phyloP scores from a whole-genome alignment of 2,329 filamentous ascomycete species.

The Diaporthe eres region DNA sequence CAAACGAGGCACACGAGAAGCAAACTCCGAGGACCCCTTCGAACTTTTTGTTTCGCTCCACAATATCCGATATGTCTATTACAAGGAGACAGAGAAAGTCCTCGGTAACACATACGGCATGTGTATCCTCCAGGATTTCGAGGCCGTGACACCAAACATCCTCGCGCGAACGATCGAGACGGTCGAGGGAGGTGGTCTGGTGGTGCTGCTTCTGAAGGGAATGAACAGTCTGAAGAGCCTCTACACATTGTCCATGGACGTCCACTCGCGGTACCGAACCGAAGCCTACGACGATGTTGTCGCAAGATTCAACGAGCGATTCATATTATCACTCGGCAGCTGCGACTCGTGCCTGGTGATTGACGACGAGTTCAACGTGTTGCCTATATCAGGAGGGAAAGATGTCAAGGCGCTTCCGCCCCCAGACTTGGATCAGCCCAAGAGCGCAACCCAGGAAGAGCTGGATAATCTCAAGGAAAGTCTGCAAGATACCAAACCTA shows the following conservation, averaged over 20 bases:
- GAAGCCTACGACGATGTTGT: conserved; percentile 97
- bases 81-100: conserved; percentile 99
- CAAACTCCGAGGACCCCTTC: conserved; percentile 94
- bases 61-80: conserved; percentile 98
- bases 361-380: conserved; percentile 96
- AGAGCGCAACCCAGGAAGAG: conserved; percentile 80
- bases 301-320: conserved; percentile 97
- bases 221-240: conserved; percentile 98
- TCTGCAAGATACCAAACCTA: conserved; percentile 85
- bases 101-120: conserved; percentile 98
- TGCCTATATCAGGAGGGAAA: conserved; percentile 97
- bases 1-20: conserved; percentile 92
- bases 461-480: conserved; percentile 90
- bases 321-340: conserved; percentile 94
- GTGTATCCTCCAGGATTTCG: conserved; percentile 98
- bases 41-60: conserved; percentile 97
- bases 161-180: conserved; percentile 96
- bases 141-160: conserved; percentile 97
- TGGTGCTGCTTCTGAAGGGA: conserved; percentile 91
- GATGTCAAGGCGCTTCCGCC: conserved; percentile 86
- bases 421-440: conserved; percentile 79
- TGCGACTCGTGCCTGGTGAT: conserved; percentile 96
- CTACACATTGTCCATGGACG: conserved; percentile 97
- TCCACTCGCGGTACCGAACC: conserved; percentile 95
- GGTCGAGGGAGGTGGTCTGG: conserved; percentile 94